A percentile compares a stretch with the other conserved stretches of the same genome.
Conservation (phyloP, 2,329 filamentous ascomycete genomes). For the Metarhizium album region DNA sequence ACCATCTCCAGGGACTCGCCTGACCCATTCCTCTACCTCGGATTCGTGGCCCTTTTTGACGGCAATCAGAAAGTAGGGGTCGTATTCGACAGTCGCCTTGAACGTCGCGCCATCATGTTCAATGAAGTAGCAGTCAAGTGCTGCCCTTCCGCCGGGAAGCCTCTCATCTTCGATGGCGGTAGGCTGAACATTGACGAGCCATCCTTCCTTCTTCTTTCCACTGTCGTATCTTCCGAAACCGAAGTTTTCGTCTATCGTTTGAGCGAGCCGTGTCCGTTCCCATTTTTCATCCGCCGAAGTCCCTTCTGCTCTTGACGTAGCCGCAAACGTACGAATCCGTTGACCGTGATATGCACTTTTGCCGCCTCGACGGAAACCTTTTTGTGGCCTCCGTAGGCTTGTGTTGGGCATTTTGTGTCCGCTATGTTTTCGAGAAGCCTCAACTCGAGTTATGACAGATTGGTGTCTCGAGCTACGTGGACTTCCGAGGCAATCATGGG, state of each 20-base stretch:
- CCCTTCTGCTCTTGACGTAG: conserved; percentile 66
- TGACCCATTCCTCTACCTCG: conserved; percentile 93
- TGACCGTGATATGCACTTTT: conserved; percentile 61
- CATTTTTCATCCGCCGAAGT: conserved; percentile 90
- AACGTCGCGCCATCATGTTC: conserved; percentile 81
- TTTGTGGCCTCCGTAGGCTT: conserved; percentile 47
- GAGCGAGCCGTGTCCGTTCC: conserved; percentile 71
- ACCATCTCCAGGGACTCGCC: conserved; percentile 67
- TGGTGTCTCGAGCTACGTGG: conserved; percentile 9
- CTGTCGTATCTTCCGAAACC: conserved; percentile 89
- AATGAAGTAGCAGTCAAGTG: conserved; percentile 95
- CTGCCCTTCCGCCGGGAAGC: conserved; percentile 72
- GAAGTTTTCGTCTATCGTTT: conserved; percentile 89
- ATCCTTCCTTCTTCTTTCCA: conserved; percentile 70
- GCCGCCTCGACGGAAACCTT: conserved; percentile 57
- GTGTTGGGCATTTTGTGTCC: conserved; percentile 45
- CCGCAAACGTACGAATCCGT: conserved; percentile 66
- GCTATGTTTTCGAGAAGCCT: not conserved
- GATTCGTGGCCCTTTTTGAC: conserved; percentile 79
- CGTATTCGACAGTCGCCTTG: conserved; percentile 92
- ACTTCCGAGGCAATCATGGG: conserved; percentile 11
- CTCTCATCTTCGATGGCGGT: conserved; percentile 81
- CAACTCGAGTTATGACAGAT: conserved; percentile 11
- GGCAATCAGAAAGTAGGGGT: conserved; percentile 91
- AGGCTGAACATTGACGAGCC: conserved; percentile 91